These are phyloP conservation scores for Chrysosphaeria jannelii DNA, from an alignment of 2,329 filamentous ascomycete species.

Conservation along the genomic window DNA sequence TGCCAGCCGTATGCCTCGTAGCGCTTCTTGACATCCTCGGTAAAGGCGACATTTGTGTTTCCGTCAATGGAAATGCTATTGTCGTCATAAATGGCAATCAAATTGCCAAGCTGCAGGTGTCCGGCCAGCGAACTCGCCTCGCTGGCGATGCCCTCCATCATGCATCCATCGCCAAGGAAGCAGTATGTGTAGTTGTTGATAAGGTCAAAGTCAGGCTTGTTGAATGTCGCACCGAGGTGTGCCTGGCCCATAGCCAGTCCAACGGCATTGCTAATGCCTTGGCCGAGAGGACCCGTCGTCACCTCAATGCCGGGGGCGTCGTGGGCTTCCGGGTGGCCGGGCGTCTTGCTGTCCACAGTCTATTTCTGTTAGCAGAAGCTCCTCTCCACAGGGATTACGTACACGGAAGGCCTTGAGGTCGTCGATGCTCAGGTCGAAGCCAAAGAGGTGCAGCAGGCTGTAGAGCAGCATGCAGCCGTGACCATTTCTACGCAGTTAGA, in stretches of 20 bases:
- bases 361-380: slow-evolving; percentile 6
- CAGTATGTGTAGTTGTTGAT: slow-evolving; percentile 90
- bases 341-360: slow-evolving; percentile 42
- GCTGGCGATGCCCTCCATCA: slow-evolving; percentile 90
- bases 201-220: slow-evolving; percentile 80
- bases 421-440: slow-evolving; percentile 61
- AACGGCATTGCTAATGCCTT: slow-evolving; percentile 91
- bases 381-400: slow-evolving; percentile 13
- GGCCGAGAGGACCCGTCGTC: slow-evolving; percentile 88
- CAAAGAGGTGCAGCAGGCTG: slow-evolving; percentile 87
- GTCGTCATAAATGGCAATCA: slow-evolving; percentile 93
- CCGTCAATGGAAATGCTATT: slow-evolving; percentile 93
- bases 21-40: slow-evolving; percentile 79
- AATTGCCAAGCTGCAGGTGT: slow-evolving; percentile 90
- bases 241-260: slow-evolving; percentile 92
- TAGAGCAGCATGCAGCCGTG: slow-evolving; percentile 99
- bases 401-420: slow-evolving; percentile 94
- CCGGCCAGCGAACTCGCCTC: slow-evolving; percentile 83
- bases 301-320: slow-evolving; percentile 95
- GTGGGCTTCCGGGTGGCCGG: slow-evolving; percentile 86
- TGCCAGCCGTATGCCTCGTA: slow-evolving; percentile 98
- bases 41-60: slow-evolving; percentile 87
- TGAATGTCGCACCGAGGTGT: slow-evolving; percentile 73
- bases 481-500: slow-evolving; percentile 80
- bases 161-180: slow-evolving; percentile 94